phyloP scores from a whole-genome alignment of 2,329 filamentous ascomycete species.

The Cercospora sojina region DNA sequence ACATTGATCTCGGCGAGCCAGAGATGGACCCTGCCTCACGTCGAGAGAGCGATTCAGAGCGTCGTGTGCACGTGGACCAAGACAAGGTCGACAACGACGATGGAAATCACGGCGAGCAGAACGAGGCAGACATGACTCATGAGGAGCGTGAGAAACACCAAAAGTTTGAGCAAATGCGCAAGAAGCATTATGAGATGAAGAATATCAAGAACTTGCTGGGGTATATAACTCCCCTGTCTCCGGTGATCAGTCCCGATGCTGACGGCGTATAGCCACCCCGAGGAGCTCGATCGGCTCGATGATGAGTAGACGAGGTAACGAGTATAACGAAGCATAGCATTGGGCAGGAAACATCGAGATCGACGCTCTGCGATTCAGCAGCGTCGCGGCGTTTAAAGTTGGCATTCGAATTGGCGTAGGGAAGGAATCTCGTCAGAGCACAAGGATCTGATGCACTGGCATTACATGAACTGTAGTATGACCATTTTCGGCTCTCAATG shows the following conservation, averaged over 20 bases:
- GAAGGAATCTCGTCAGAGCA: not conserved
- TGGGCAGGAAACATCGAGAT: not conserved
- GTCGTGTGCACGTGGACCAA: conserved; percentile 76
- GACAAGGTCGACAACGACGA: conserved; percentile 43
- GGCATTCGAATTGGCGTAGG: conserved; percentile 10
- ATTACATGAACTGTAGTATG: conserved; percentile 3
- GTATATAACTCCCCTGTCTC: conserved; percentile 45
- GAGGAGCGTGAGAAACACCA: conserved; percentile 89
- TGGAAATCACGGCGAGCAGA: conserved; percentile 59
- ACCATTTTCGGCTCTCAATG: conserved; percentile 5
- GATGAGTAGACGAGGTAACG: conserved; percentile 41
- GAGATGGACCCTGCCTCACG: conserved; percentile 55
- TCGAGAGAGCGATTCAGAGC: conserved; percentile 54
- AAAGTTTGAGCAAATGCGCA: conserved; percentile 85
- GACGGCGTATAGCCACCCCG: conserved; percentile 40
- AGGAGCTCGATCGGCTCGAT: conserved; percentile 43
- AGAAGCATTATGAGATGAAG: conserved; percentile 98
- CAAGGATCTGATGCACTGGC: conserved; percentile 1
- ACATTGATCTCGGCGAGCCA: conserved; percentile 86
- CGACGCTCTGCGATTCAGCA: conserved; percentile 7
- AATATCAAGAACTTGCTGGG: conserved; percentile 86
- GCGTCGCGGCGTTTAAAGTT: conserved; percentile 5
- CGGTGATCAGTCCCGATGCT: conserved; percentile 15
- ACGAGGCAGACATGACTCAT: conserved; percentile 52
- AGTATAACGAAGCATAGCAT: conserved; percentile 10